These are phyloP conservation scores for Psilocybe mexicana DNA, from an alignment of 1,284 basidiomycete species.

Conservation along the genomic window DNA sequence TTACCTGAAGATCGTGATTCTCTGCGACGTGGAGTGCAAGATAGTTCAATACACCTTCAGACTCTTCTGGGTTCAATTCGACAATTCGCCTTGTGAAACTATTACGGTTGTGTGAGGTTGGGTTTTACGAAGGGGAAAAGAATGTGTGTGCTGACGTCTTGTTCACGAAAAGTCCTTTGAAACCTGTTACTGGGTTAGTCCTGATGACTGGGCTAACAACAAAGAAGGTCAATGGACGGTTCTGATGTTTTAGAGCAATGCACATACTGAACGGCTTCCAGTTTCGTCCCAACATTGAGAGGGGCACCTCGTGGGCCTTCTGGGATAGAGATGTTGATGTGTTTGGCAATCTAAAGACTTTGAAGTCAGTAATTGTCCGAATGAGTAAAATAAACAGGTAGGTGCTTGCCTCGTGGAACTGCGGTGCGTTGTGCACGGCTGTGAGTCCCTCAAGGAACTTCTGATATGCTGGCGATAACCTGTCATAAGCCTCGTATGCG, in stretches of 20 bases:
- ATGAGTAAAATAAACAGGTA: neutral
- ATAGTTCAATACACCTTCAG: slow-evolving; percentile 49
- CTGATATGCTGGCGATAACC: slow-evolving; percentile 56
- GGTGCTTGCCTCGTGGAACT: slow-evolving; percentile 46
- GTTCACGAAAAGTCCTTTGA: slow-evolving; percentile 69
- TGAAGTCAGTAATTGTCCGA: neutral
- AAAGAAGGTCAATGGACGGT: neutral
- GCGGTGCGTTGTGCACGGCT: slow-evolving; percentile 55
- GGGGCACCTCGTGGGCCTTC: slow-evolving; percentile 52
- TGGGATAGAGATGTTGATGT: slow-evolving; percentile 30
- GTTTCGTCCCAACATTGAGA: slow-evolving; percentile 55
- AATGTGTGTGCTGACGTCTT: slow-evolving; percentile 33
- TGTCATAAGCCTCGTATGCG: slow-evolving; percentile 65
- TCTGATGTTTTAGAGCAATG: neutral
- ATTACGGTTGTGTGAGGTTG: neutral
- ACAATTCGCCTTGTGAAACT: slow-evolving; percentile 66
- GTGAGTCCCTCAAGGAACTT: slow-evolving; percentile 61
- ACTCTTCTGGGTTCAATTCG: slow-evolving; percentile 61
- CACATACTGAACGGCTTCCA: slow-evolving; percentile 57
- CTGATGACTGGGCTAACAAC: slow-evolving; percentile 45
- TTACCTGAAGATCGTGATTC: slow-evolving; percentile 58
- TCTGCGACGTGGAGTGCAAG: slow-evolving; percentile 48
- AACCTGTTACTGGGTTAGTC: slow-evolving; percentile 66
- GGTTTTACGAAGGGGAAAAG: neutral
- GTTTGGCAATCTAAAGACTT: slow-evolving; percentile 28